phyloP scores from a whole-genome alignment of 352 stramenopile species.

The Pythium aquatile region DNA sequence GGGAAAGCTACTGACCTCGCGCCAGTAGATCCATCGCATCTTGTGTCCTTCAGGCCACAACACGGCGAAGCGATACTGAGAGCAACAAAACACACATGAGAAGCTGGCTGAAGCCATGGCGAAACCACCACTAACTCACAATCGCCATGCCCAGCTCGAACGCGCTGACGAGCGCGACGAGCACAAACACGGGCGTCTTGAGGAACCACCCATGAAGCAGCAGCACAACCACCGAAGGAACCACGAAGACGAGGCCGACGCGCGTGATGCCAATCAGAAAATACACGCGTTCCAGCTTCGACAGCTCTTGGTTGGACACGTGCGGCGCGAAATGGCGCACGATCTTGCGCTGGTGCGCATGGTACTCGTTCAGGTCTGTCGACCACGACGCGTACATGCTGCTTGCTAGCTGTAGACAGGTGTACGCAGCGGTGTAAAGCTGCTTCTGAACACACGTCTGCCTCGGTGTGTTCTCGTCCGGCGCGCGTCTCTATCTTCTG shows the following conservation, averaged over 20 bases:
- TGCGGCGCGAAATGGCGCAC: constrained; percentile 72
- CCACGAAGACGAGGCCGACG: constrained; percentile 49
- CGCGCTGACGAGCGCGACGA: constrained; percentile 50
- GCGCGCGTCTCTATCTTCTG: constrained; percentile 21
- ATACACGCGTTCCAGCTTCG: constrained; percentile 52
- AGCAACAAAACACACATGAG: constrained; percentile 2
- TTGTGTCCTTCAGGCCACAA: constrained; percentile 68
- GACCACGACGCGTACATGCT: constrained; percentile 35
- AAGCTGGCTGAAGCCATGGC: neutral
- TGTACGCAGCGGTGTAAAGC: too few species aligned
- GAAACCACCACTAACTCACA: constrained; percentile 26
- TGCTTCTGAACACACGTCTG: too few species aligned
- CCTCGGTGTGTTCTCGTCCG: neutral
- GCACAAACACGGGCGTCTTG: constrained; percentile 57
- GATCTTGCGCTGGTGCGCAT: constrained; percentile 70
- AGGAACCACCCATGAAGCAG: constrained; percentile 54
- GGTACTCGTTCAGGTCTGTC: constrained; percentile 33
- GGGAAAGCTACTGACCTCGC: constrained; percentile 35
- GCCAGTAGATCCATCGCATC: constrained; percentile 74
- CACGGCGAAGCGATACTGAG: constrained; percentile 66
- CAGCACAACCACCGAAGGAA: constrained; percentile 48
- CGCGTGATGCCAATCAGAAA: constrained; percentile 52
- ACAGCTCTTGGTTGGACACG: constrained; percentile 49
- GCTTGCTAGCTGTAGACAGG: neutral
- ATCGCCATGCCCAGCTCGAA: constrained; percentile 51